A percentile compares a stretch with the other conserved stretches of the same genome.
Conservation (phyloP, 768 basidiomycete genomes). For the Chalciporus chontae region DNA sequence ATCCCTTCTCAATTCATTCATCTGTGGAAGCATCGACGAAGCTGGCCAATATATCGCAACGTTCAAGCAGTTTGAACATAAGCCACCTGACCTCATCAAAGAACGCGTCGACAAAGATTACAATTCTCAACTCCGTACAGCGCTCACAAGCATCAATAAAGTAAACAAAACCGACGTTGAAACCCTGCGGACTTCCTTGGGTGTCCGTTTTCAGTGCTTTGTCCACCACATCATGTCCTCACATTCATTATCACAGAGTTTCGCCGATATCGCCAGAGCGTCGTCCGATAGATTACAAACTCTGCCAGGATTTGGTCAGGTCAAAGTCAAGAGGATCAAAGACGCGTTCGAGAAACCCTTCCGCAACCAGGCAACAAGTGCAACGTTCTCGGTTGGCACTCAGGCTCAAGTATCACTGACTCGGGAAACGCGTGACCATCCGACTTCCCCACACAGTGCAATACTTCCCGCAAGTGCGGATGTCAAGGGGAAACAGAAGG, state of each 20-base stretch:
- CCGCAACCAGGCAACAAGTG: slow-evolving; percentile 58
- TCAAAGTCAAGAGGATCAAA: slow-evolving; percentile 87
- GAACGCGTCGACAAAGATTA: slow-evolving; percentile 93
- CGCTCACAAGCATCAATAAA: slow-evolving; percentile 84
- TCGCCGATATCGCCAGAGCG: slow-evolving; percentile 74
- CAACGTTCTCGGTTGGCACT: slow-evolving; percentile 33
- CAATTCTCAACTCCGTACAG: slow-evolving; percentile 69
- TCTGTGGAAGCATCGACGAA: slow-evolving; percentile 68
- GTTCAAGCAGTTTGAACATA: slow-evolving; percentile 93
- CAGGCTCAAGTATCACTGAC: slow-evolving; percentile 13
- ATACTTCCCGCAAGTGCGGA: not conserved
- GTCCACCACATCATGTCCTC: not conserved
- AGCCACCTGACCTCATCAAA: slow-evolving; percentile 89
- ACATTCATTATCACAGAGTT: slow-evolving; percentile 53
- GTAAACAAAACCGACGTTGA: slow-evolving; percentile 98
- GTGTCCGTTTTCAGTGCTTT: slow-evolving; percentile 51
- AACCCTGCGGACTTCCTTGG: slow-evolving; percentile 87
- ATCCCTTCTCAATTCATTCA: not conserved
- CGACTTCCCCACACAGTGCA: slow-evolving; percentile 1
- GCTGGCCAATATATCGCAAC: slow-evolving; percentile 87
- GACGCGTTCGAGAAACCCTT: slow-evolving; percentile 92
- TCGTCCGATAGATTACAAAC: slow-evolving; percentile 71
- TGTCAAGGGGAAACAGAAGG: slow-evolving; percentile 23
- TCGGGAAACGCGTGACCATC: not conserved
- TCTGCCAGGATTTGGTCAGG: slow-evolving; percentile 90